phyloP scores from a whole-genome alignment of 140 eudicot species.

The Cichorium intybus region DNA sequence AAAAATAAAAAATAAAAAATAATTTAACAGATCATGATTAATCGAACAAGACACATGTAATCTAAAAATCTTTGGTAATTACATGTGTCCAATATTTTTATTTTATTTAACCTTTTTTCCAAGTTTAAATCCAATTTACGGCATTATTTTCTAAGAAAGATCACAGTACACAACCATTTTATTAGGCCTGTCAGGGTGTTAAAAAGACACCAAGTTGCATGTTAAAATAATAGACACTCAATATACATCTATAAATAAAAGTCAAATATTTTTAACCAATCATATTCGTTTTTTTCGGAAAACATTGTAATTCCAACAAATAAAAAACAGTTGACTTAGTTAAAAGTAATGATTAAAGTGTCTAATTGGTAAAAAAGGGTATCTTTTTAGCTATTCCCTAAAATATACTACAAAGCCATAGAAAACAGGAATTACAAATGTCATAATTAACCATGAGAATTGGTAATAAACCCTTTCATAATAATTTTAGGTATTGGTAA shows the following conservation, averaged over 20 bases:
- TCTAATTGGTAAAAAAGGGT: too few relatives aligned
- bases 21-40: background rate
- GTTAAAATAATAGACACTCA: too few relatives aligned
- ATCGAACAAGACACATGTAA: background rate
- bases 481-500: too few relatives aligned
- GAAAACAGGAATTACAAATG: slow-evolving; percentile 15
- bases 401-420: slow-evolving; percentile 15
- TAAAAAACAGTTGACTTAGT: too few relatives aligned
- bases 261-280: too few relatives aligned
- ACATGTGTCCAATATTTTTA: background rate
- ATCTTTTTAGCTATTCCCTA: too few relatives aligned
- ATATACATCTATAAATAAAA: too few relatives aligned
- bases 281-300: too few relatives aligned
- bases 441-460: slow-evolving; percentile 25
- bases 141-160: background rate
- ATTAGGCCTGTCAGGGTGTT: slow-evolving; percentile 8
- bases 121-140: background rate
- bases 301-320: too few relatives aligned
- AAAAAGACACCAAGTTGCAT: slow-evolving; percentile 17
- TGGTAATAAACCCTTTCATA: too few relatives aligned
- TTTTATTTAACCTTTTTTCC: background rate
- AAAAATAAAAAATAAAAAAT: background rate
- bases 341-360: too few relatives aligned
- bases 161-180: background rate
- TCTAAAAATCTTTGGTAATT: background rate